Evolutionary conservation across 306 rosid genomes (phyloP), one percentile per base, ranked within the genome.

Genomic region (Cucurbita pepo): DNA sequence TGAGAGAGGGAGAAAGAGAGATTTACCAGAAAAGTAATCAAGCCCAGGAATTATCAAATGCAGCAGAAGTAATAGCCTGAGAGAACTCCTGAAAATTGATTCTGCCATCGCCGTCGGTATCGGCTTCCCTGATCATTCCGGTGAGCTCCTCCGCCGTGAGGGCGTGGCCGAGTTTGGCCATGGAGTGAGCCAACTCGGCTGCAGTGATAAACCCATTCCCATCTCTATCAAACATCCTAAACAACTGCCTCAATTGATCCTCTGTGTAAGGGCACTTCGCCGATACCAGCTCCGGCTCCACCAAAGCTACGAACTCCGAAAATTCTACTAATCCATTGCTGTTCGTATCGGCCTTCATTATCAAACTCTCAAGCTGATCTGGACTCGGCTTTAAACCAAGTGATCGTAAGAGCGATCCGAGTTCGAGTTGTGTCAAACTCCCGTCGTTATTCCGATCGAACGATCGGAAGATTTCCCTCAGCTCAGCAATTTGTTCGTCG

Each of bases 381-480:
- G 87, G 79, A 56, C 94, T 89, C 1, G 97, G 98, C 44, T 93
- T 93, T 45, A 93, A 77, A 7, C 97, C 98, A 0, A 94, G 86
- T 21, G 96, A 88, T 11, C 97, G 87, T 14, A 94, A 85, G 3
- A 94, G 89, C 9, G 91, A 94, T 14, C 86, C 96, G 1, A 94
- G 87, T 82, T 90, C 97, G 48, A 90, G 73, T 66, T 94, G 98
- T 12, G 96, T 90, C 10, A 94, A 79, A 77, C 96, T 86, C 5
- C 98, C 98, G 66, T 94, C 96, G 71, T 94, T 94, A 84, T 90
- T 89, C 69, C 91, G 82, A 73, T 94, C 98, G 22, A 94, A 94
- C 1, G 97, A 85, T 12, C 96, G 85, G 82, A 94, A 94, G 21
- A 90, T 90, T 62, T 90, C 89, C 0, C 95, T 82, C 44, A 94